phyloP scores from a whole-genome alignment of 2,329 filamentous ascomycete genomes.

The Scleromitrula shiraiana region DNA sequence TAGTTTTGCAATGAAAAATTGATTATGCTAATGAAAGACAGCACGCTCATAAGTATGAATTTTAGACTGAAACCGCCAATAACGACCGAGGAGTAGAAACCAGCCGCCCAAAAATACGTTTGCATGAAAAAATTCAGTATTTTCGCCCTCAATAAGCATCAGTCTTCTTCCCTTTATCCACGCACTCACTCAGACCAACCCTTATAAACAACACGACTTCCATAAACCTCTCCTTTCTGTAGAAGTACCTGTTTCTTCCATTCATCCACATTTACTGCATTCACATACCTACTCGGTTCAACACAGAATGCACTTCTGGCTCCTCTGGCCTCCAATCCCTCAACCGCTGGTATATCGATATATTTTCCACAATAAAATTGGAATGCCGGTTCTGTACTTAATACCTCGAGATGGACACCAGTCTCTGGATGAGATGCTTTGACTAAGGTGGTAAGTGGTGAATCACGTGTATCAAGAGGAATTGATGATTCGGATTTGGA shows the following conservation, averaged over 20 bases:
- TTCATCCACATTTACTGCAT: constrained; percentile 72
- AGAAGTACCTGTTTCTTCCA: constrained; percentile 74
- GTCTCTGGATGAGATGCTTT: constrained; percentile 66
- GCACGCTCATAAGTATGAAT: too few species aligned
- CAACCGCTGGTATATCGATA: constrained; percentile 65
- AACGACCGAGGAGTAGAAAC: too few species aligned
- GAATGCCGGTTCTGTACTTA: constrained; percentile 90
- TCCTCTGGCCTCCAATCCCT: constrained; percentile 54
- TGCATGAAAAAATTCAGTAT: too few species aligned
- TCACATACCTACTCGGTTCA: constrained; percentile 85
- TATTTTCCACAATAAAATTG: constrained; percentile 92
- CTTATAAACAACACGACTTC: constrained; percentile 72
- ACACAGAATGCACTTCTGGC: constrained; percentile 77
- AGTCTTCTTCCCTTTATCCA: too few species aligned
- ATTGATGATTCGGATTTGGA: constrained; percentile 32
- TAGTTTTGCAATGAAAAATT: too few species aligned
- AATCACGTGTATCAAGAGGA: constrained; percentile 42
- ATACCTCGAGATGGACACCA: constrained; percentile 74
- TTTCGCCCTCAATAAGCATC: too few species aligned
- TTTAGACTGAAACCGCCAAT: too few species aligned
- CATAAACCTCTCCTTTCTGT: constrained; percentile 79
- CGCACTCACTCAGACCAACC: constrained; percentile 62
- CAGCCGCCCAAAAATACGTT: too few species aligned
- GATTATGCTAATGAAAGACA: too few species aligned
- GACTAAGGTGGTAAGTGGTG: constrained; percentile 59